Evolutionary conservation across 208 protist genomes (phyloP).

Genomic region (Acanthamoeba lenticulata): DNA sequence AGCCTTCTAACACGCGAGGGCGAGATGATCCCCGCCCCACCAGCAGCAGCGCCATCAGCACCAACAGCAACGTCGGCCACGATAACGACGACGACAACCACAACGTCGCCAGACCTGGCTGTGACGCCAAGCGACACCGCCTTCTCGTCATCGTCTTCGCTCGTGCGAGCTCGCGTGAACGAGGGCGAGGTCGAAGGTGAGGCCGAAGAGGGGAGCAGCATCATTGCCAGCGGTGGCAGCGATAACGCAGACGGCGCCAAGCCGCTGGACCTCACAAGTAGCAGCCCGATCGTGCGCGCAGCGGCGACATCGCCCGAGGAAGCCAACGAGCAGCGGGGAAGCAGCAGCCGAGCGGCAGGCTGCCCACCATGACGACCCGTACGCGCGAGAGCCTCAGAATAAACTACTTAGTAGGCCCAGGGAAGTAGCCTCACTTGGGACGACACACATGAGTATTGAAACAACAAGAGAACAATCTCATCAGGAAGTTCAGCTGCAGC

Average conservation of each 20-base stretch:
- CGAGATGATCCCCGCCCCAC: neutral
- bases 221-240: no score
- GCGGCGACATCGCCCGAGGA: no score
- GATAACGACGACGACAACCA: neutral
- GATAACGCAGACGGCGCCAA: no score
- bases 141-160: neutral
- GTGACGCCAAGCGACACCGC: neutral
- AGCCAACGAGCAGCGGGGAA: no score
- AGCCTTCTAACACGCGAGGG: conserved; percentile 13
- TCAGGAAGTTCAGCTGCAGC: neutral
- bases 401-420: no score
- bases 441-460: neutral
- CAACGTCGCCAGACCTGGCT: neutral
- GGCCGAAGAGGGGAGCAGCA: neutral
- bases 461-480: neutral
- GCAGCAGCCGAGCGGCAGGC: no score
- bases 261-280: no score
- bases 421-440: no score
- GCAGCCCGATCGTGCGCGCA: no score
- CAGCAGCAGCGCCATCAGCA: neutral
- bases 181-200: neutral
- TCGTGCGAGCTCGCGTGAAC: neutral
- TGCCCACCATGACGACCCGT: no score
- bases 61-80: no score
- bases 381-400: no score